phyloP scores from a whole-genome alignment of 2,329 filamentous ascomycete genomes.

The Cladorrhinum sp. region DNA sequence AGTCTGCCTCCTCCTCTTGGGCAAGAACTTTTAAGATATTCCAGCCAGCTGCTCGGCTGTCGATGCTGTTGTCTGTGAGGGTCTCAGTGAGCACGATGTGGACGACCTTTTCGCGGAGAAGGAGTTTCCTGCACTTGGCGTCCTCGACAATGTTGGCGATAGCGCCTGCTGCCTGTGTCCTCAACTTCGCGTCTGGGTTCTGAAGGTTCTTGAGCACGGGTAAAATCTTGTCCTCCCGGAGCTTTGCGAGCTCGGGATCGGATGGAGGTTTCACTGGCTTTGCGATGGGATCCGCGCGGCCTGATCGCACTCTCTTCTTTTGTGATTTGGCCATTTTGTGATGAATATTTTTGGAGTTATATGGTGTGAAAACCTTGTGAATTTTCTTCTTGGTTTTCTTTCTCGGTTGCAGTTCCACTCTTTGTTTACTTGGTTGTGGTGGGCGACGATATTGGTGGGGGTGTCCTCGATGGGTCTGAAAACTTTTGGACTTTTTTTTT shows the following conservation, averaged over 20 bases:
- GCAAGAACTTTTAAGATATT: constrained; percentile 60
- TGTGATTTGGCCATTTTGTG: constrained; percentile 58
- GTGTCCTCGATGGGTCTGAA: neutral
- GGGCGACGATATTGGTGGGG: neutral
- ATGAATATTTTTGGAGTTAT: neutral
- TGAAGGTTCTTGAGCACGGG: constrained; percentile 60
- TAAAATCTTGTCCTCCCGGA: constrained; percentile 61
- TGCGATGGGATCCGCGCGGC: constrained; percentile 53
- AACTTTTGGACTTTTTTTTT: neutral
- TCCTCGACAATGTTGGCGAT: constrained; percentile 63
- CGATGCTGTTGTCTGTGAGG: constrained; percentile 59
- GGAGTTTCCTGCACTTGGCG: constrained; percentile 58
- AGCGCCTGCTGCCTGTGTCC: constrained; percentile 56
- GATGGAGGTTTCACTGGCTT: constrained; percentile 59
- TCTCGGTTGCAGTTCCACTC: neutral
- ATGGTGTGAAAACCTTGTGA: neutral
- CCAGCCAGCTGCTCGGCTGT: constrained; percentile 66
- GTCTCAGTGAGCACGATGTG: constrained; percentile 61
- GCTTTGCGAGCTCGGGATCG: constrained; percentile 60
- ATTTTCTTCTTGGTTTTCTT: neutral
- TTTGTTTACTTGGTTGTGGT: neutral
- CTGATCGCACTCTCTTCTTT: constrained; percentile 48
- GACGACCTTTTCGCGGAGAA: constrained; percentile 65
- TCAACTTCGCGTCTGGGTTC: constrained; percentile 56
- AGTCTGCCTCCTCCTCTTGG: constrained; percentile 63